Conservation (phyloP, 345 rosid genomes). For the Draba incana region DNA sequence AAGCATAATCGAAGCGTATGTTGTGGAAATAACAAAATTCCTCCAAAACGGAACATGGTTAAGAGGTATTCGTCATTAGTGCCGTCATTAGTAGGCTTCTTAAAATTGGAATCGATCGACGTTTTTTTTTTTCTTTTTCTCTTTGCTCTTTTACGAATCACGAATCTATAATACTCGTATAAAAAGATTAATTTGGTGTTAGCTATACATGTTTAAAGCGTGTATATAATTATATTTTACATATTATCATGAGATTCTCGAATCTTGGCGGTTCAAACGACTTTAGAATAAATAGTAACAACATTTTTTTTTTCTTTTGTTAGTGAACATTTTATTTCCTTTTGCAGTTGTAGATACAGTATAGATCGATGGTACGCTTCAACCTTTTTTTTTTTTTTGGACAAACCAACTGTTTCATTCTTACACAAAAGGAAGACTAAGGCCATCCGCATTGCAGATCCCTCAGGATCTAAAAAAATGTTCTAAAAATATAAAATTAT, state of each 20-base stretch:
- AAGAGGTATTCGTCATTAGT: constrained; percentile 8
- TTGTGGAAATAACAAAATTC: neutral
- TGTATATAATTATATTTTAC: no score
- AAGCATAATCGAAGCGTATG: neutral
- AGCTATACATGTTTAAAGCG: neutral
- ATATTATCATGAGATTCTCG: neutral
- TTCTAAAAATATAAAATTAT: no score
- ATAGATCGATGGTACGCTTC: neutral
- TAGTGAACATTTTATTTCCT: neutral
- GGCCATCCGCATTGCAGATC: no score
- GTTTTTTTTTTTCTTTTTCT: neutral
- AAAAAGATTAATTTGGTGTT: neutral
- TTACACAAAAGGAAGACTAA: no score
- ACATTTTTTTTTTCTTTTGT: neutral
- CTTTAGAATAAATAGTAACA: neutral
- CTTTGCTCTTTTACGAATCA: no score
- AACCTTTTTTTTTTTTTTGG: no score
- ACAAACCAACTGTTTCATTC: no score
- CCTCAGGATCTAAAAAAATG: no score
- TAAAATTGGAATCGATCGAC: neutral
- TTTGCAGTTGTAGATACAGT: neutral
- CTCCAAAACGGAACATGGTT: neutral
- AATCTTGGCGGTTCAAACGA: constrained; percentile 17
- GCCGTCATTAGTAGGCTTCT: constrained; percentile 9
- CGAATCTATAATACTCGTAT: neutral